These are phyloP conservation scores for Suhomyces sp. DNA, from an alignment of 805 yeast species.

Conservation along the genomic window DNA sequence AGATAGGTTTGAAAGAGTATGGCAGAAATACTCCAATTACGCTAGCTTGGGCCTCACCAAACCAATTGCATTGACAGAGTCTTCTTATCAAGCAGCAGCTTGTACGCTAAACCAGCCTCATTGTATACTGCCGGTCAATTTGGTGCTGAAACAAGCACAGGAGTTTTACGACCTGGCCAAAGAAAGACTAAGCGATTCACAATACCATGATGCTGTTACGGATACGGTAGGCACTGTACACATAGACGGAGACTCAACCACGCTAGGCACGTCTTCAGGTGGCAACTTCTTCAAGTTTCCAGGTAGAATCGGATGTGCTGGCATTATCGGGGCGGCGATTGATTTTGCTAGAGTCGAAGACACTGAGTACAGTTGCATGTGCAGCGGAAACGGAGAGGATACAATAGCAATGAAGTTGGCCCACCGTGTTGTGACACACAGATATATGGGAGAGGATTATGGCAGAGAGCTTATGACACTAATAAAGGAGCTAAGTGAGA, in stretches of 20 bases:
- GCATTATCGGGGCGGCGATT: slow-evolving; percentile 45
- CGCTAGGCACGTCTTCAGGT: slow-evolving; percentile 47
- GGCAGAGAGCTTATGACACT: slow-evolving; percentile 17
- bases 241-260: slow-evolving; percentile 9
- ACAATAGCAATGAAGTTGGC: slow-evolving; percentile 46
- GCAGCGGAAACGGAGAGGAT: slow-evolving; percentile 60
- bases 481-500: slow-evolving; percentile 10
- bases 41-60: slow-evolving; percentile 28
- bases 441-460: slow-evolving; percentile 15
- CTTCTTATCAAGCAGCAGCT: neutral
- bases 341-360: slow-evolving; percentile 20
- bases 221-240: slow-evolving; percentile 49
- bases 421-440: slow-evolving; percentile 17
- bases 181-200: neutral
- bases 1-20: slow-evolving; percentile 23
- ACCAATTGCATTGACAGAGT: slow-evolving; percentile 26
- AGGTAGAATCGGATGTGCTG: slow-evolving; percentile 56
- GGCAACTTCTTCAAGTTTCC: slow-evolving; percentile 50
- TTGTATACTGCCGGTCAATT: neutral
- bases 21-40: slow-evolving; percentile 6
- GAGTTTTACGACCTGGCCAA: slow-evolving; percentile 7
- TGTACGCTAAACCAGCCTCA: neutral
- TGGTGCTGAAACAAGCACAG: slow-evolving; percentile 12
- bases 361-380: slow-evolving; percentile 30
- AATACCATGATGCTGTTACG: slow-evolving; percentile 15